phyloP scores from a whole-genome alignment of 768 basidiomycete genomes.

The Floccularia luteovirens region DNA sequence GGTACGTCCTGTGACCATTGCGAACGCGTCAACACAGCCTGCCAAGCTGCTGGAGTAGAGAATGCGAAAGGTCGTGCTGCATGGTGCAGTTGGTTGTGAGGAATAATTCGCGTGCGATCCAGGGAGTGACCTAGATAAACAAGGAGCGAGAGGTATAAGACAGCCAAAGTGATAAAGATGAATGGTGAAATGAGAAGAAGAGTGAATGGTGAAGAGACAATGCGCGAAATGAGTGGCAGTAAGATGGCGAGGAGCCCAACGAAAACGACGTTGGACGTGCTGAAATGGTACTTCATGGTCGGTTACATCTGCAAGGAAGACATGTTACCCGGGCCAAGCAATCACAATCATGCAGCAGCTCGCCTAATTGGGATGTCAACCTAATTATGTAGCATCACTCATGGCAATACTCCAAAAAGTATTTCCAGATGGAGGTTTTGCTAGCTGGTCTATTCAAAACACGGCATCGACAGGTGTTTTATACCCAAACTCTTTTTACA shows the following conservation, averaged over 20 bases:
- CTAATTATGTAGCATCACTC: too few species aligned
- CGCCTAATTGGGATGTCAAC: too few species aligned
- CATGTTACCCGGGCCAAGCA: too few species aligned
- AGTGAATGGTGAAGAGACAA: constrained; percentile 59
- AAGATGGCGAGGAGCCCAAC: constrained; percentile 52
- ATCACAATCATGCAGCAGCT: too few species aligned
- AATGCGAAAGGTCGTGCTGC: constrained; percentile 76
- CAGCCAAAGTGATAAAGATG: constrained; percentile 36
- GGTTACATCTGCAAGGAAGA: too few species aligned
- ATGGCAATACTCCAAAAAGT: too few species aligned
- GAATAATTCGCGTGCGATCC: constrained; percentile 33
- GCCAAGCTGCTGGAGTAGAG: constrained; percentile 93
- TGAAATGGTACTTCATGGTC: constrained; percentile 32
- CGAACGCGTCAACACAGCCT: constrained; percentile 81
- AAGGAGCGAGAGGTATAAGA: constrained; percentile 45
- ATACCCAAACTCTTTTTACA: too few species aligned
- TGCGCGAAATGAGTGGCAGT: constrained; percentile 44
- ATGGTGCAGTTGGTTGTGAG: constrained; percentile 31
- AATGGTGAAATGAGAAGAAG: constrained; percentile 60
- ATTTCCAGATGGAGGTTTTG: too few species aligned
- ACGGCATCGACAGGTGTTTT: too few species aligned
- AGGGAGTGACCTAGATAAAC: constrained; percentile 52
- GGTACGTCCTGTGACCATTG: constrained; percentile 78
- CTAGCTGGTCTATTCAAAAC: too few species aligned
- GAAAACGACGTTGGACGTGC: constrained; percentile 43